These are phyloP conservation scores for Colletotrichum zoysiae DNA, from an alignment of 2,329 filamentous ascomycete genomes.

Conservation along the genomic window DNA sequence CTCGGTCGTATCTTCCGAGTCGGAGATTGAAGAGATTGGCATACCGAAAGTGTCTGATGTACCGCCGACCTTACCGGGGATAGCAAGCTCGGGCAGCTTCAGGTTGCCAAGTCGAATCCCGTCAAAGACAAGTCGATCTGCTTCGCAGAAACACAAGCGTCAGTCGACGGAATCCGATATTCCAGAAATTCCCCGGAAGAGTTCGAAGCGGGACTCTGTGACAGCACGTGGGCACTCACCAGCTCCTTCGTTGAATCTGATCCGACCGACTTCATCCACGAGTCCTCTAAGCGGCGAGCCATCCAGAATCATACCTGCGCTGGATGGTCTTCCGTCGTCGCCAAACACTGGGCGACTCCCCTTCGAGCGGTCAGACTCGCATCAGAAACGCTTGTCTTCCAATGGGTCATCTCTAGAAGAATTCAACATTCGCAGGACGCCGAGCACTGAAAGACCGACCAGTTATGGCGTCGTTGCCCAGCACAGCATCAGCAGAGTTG, in stretches of 20 bases:
- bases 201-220: constrained; percentile 73
- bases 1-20: constrained; percentile 51
- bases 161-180: constrained; percentile 52
- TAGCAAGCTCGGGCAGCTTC: constrained; percentile 70
- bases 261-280: constrained; percentile 38
- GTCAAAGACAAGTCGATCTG: constrained; percentile 66
- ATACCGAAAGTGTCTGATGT: constrained; percentile 58
- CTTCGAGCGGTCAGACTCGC: constrained; percentile 68
- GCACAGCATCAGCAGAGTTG: constrained; percentile 67
- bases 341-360: constrained; percentile 54
- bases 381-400: constrained; percentile 61
- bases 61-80: constrained; percentile 70
- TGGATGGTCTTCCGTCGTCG: constrained; percentile 23
- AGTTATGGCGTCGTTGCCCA: constrained; percentile 70
- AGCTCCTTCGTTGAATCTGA: constrained; percentile 53
- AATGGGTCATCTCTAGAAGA: constrained; percentile 63
- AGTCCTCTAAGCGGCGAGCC: constrained; percentile 35
- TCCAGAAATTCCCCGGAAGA: constrained; percentile 77
- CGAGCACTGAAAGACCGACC: constrained; percentile 62
- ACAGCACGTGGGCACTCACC: constrained; percentile 50
- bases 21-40: constrained; percentile 59
- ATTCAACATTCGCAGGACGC: constrained; percentile 53
- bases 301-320: not conserved
- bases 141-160: constrained; percentile 51
- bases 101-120: constrained; percentile 73